These are phyloP conservation scores for Eutypa lata DNA, from an alignment of 2,329 filamentous ascomycete genomes.

Conservation along the genomic window DNA sequence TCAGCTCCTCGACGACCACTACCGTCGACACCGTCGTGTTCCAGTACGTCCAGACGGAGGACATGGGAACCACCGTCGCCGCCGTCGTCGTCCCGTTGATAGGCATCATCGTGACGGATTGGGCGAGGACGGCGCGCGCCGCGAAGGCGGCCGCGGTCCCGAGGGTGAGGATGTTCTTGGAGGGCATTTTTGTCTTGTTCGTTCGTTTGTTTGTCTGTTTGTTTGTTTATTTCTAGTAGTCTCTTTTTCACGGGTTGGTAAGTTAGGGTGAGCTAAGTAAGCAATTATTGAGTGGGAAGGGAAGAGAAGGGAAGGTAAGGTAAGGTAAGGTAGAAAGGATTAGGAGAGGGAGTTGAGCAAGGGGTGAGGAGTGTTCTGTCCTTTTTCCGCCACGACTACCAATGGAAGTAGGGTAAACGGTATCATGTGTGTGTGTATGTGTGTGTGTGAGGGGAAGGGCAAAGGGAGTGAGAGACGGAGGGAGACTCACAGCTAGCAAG, in stretches of 20 bases:
- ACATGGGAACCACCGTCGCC: not conserved
- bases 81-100: slow-evolving; percentile 5
- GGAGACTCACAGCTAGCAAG: too few species aligned
- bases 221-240: not conserved
- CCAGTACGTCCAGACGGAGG: slow-evolving; percentile 20
- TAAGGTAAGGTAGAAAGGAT: too few species aligned
- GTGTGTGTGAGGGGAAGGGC: too few species aligned
- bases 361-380: too few species aligned
- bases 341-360: too few species aligned
- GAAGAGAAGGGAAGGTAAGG: too few species aligned
- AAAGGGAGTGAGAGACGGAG: too few species aligned
- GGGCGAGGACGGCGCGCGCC: slow-evolving; percentile 18
- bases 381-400: too few species aligned
- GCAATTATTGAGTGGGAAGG: too few species aligned
- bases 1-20: slow-evolving; percentile 20
- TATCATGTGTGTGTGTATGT: too few species aligned
- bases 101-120: not conserved
- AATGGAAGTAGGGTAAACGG: too few species aligned
- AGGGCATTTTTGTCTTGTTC: slow-evolving; percentile 10
- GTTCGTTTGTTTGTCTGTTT: slow-evolving; percentile 21
- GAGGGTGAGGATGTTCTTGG: slow-evolving; percentile 20
- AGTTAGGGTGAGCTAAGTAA: too few species aligned
- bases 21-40: slow-evolving; percentile 24
- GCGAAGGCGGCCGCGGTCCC: slow-evolving; percentile 21
- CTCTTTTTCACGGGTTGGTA: not conserved